phyloP scores from a whole-genome alignment of 2,329 filamentous ascomycete genomes.

The Chrysoporthe cubensis region DNA sequence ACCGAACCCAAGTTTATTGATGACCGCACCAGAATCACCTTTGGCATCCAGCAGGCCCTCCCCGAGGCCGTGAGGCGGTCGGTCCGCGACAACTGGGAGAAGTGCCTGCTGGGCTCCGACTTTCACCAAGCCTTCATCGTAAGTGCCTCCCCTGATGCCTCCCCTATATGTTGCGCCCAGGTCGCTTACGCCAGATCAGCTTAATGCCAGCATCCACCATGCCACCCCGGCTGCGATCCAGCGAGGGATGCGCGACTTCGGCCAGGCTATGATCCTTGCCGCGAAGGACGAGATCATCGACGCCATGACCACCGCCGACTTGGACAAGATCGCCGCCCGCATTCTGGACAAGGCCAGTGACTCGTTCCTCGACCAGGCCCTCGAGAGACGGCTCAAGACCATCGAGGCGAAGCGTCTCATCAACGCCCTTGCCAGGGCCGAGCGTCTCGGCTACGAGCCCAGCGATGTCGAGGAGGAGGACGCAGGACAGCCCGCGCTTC shows the following conservation, averaged over 20 bases:
- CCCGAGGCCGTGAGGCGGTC: conserved; percentile 52
- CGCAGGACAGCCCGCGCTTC: not conserved
- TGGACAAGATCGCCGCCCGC: conserved; percentile 50
- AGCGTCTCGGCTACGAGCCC: conserved; percentile 60
- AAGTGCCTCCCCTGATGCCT: conserved; percentile 35
- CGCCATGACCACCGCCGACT: conserved; percentile 44
- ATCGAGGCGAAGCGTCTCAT: conserved; percentile 59
- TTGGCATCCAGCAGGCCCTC: conserved; percentile 45
- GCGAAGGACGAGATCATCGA: conserved; percentile 47
- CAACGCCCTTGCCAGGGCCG: conserved; percentile 59
- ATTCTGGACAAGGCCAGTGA: conserved; percentile 53
- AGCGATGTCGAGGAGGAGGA: conserved; percentile 48
- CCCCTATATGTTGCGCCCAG: not conserved
- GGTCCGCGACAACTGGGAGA: conserved; percentile 56
- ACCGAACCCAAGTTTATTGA: conserved; percentile 43
- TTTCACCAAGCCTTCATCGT: conserved; percentile 59
- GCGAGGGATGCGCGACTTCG: conserved; percentile 50
- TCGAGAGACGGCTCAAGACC: conserved; percentile 56
- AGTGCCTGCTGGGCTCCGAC: conserved; percentile 53
- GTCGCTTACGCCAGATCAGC: conserved; percentile 36
- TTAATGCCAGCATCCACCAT: conserved; percentile 55
- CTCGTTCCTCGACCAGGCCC: conserved; percentile 54
- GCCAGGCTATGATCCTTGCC: conserved; percentile 45
- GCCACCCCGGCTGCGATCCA: conserved; percentile 43
- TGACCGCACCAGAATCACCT: conserved; percentile 44